These are phyloP conservation scores for Taxawa tesnikishii DNA, from an alignment of 2,329 filamentous ascomycete species.

Conservation along the genomic window DNA sequence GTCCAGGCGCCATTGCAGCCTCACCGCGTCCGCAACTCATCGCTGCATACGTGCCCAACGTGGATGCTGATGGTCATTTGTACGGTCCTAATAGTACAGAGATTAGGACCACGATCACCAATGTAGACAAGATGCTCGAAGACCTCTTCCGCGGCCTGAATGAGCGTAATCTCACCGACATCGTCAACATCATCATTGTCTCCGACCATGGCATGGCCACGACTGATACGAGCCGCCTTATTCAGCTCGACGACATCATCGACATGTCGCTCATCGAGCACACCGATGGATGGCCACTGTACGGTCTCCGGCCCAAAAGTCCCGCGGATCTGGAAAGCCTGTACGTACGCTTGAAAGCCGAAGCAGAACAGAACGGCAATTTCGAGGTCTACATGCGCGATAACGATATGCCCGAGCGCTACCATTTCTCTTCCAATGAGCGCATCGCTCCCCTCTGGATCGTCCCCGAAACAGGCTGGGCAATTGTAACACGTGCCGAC, in stretches of 20 bases:
- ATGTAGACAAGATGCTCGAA: slow-evolving; percentile 76
- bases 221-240: slow-evolving; percentile 64
- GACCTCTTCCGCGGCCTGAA: slow-evolving; percentile 64
- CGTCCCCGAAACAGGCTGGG: slow-evolving; percentile 84
- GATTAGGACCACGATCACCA: slow-evolving; percentile 62
- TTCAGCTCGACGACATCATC: slow-evolving; percentile 83
- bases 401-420: slow-evolving; percentile 79
- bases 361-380: slow-evolving; percentile 51
- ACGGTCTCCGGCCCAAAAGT: slow-evolving; percentile 72
- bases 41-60: slow-evolving; percentile 86
- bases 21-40: slow-evolving; percentile 75
- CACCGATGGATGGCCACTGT: slow-evolving; percentile 87
- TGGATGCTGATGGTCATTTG: slow-evolving; percentile 75
- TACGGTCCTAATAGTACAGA: slow-evolving; percentile 94
- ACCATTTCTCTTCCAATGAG: slow-evolving; percentile 78
- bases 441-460: slow-evolving; percentile 95
- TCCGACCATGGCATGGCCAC: slow-evolving; percentile 98
- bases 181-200: slow-evolving; percentile 92
- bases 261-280: slow-evolving; percentile 68
- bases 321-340: slow-evolving; percentile 52
- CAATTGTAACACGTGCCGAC: slow-evolving; percentile 68
- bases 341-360: slow-evolving; percentile 46
- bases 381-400: slow-evolving; percentile 82
- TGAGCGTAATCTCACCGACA: slow-evolving; percentile 67
- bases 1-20: slow-evolving; percentile 25